Evolutionary conservation across 495 filamentous ascomycete species (phyloP), one percentile per base, ranked within the genome.

Genomic region (Aspergillus biplanus): DNA sequence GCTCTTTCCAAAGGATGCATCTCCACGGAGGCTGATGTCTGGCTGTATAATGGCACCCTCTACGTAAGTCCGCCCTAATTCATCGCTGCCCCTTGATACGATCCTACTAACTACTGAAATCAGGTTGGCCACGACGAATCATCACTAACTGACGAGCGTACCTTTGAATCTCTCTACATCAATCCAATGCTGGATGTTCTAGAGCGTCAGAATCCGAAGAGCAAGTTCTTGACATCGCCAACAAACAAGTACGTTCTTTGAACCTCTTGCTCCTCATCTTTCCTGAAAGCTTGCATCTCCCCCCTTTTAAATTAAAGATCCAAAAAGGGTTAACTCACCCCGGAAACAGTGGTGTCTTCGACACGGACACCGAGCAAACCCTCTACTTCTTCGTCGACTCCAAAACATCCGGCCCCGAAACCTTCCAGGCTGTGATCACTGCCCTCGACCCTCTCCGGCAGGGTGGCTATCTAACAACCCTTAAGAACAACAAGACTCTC

Each of bases 11-110:
- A 83, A 46, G 91, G 93, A 21, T 89, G 86, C 65, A 84, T 85
- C 21, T 82, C 85, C 4, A 86, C 92, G 18, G 93, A 97, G 76
- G 92, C 92, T 3, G 93, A 97, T 73, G 87, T 97, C 21, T 97
- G 92, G 92, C 82, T 92, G 18, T 87, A 87, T 61, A 84, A 90
- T 49, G 79, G 84, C 13, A 88, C 90, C 6, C 78, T 91, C 3
- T 88, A 78, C 65, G 77, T 80, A 7, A 33, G 77, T 70, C 21
- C 21, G 21, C 21, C 21, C 2, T 42, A 7, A 13, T n/a, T 13
- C 13, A 18, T n/a, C 32, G 9, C 32, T 33, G 7, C 55, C 35
- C 27, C 47, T 37, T 62, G 31, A 9, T 27, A 37, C 11, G n/a
- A 7, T 49, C 46, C 6, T 62, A 52, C 48, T 59, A 32, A 59